Conservation (phyloP, 345 rosid species). For the Microcos paniculata region DNA sequence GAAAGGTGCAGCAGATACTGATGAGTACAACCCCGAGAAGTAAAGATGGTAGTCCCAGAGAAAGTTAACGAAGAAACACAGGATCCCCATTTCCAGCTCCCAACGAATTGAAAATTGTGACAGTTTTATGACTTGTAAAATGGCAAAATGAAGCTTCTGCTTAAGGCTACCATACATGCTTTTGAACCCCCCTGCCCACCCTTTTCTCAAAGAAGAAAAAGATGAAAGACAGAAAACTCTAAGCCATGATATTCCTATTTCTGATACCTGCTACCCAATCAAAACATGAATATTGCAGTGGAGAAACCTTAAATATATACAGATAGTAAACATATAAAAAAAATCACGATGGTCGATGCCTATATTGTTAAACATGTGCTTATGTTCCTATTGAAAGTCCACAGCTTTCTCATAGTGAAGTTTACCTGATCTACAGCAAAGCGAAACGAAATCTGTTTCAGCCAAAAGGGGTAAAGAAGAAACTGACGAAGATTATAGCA, state of each 20-base stretch:
- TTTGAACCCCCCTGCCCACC: background rate
- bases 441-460: too few relatives aligned
- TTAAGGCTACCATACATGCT: background rate
- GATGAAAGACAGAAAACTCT: background rate
- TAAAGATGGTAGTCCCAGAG: conserved; percentile 4
- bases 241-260: background rate
- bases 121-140: background rate
- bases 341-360: background rate
- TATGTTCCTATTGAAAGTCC: background rate
- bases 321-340: background rate
- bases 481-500: background rate
- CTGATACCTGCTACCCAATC: conserved; percentile 11
- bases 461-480: background rate
- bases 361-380: background rate
- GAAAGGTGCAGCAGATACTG: background rate
- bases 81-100: conserved; percentile 7
- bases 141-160: background rate
- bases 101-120: background rate
- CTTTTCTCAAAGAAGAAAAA: background rate
- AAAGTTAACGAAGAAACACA: conserved; percentile 7
- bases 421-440: background rate
- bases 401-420: background rate
- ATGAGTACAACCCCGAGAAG: conserved; percentile 2
- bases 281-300: conserved; percentile 9
- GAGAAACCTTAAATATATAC: background rate